These are phyloP conservation scores for Acanthamoeba pearcei DNA, from an alignment of 208 protist species.

Conservation along the genomic window DNA sequence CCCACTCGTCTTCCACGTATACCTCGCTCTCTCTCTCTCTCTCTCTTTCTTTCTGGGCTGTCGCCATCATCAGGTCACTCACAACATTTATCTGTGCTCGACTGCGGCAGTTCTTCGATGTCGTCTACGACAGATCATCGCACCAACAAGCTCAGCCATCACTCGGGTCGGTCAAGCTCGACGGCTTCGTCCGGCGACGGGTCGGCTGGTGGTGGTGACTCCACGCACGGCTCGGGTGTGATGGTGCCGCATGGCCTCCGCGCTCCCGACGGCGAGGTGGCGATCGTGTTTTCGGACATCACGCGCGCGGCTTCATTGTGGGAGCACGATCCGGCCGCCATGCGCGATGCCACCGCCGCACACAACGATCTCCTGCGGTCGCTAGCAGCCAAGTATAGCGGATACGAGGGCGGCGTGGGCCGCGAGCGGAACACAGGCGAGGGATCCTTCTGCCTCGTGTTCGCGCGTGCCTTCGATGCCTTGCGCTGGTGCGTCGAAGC, in stretches of 20 bases:
- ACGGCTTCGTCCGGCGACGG: not conserved
- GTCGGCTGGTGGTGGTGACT: not conserved
- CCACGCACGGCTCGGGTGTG: not conserved
- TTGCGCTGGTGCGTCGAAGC: constrained; percentile 43
- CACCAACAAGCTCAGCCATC: constrained; percentile 29
- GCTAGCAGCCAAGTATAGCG: not conserved
- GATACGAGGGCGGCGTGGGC: not conserved
- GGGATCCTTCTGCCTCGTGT: constrained; percentile 13
- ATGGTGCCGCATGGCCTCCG: not conserved
- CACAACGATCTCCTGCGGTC: constrained; percentile 39
- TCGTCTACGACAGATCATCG: not conserved
- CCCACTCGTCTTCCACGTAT: constrained; percentile 32
- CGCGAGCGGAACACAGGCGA: not conserved
- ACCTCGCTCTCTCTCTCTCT: too few species aligned
- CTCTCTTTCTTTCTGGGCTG: not conserved
- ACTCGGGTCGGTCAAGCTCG: not conserved
- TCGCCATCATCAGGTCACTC: too few species aligned
- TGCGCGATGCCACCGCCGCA: not conserved
- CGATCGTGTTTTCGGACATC: constrained; percentile 31
- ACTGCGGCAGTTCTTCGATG: not conserved
- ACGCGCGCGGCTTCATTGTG: not conserved
- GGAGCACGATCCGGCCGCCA: not conserved
- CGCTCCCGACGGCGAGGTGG: not conserved
- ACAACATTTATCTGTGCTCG: not conserved
- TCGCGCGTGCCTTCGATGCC: not conserved